Evolutionary conservation across 2,329 filamentous ascomycete genomes (phyloP).

Genomic region (Fusarium sp.): DNA sequence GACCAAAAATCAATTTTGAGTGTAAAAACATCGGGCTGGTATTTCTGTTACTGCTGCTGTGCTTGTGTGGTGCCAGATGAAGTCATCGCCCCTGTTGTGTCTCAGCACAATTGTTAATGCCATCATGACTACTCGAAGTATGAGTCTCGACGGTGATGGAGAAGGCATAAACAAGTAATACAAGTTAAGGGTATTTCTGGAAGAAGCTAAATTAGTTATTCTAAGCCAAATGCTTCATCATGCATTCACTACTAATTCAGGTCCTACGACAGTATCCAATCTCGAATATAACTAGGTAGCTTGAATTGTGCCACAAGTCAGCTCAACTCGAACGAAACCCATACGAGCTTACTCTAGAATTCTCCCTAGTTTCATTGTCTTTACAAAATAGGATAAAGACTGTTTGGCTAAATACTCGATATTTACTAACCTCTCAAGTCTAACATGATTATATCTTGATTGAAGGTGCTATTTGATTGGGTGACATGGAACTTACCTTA

Average conservation of each 20-base stretch:
- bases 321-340: background rate
- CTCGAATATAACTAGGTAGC: no score
- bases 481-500: background rate
- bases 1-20: background rate
- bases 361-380: no score
- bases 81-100: background rate
- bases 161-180: background rate
- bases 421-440: background rate
- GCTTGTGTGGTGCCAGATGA: background rate
- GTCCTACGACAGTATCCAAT: no score
- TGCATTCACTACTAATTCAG: background rate
- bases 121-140: conserved; percentile 1
- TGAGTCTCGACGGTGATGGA: background rate
- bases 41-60: background rate
- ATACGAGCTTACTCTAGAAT: no score
- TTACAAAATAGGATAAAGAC: no score
- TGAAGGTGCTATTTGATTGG: conserved; percentile 13
- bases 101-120: background rate
- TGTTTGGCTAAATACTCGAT: no score
- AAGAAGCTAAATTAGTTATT: no score
- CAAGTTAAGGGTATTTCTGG: background rate
- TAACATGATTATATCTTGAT: background rate
- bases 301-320: no score
- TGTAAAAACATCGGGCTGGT: background rate
- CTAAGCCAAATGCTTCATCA: background rate